These are phyloP conservation scores for Pseudogymnoascus sp. DNA, from an alignment of 2,329 filamentous ascomycete genomes.

Conservation along the genomic window DNA sequence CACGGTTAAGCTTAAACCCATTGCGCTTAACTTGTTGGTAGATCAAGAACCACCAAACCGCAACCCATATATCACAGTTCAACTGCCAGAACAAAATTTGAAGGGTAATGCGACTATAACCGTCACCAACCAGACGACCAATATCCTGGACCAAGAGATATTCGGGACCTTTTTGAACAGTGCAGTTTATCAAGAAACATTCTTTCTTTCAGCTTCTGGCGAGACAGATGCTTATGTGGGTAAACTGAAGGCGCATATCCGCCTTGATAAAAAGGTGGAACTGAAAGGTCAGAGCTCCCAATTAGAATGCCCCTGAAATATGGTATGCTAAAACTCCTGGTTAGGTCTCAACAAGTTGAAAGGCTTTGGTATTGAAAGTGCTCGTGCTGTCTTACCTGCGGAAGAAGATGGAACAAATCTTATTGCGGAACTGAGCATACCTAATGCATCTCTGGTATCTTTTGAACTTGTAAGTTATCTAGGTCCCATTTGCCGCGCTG, in stretches of 20 bases:
- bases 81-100: slow-evolving; percentile 12
- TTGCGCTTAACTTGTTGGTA: slow-evolving; percentile 29
- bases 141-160: not conserved
- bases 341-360: slow-evolving; percentile 16
- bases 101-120: not conserved
- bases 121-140: not conserved
- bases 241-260: slow-evolving; percentile 26
- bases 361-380: slow-evolving; percentile 13
- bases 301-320: not conserved
- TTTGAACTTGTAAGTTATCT: not conserved
- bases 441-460: not conserved
- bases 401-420: slow-evolving; percentile 20
- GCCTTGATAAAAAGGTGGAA: slow-evolving; percentile 27
- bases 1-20: slow-evolving; percentile 30
- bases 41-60: slow-evolving; percentile 21
- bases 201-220: not conserved
- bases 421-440: slow-evolving; percentile 1
- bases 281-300: slow-evolving; percentile 26
- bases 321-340: not conserved
- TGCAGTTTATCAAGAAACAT: not conserved
- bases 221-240: not conserved
- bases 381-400: slow-evolving; percentile 14
- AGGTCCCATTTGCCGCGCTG: not conserved
- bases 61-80: slow-evolving; percentile 24
- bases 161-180: slow-evolving; percentile 2